A percentile compares a stretch with the other conserved stretches of the same genome.
Conservation (phyloP, 139 green algal genomes). For the Coelastrella sp. region DNA sequence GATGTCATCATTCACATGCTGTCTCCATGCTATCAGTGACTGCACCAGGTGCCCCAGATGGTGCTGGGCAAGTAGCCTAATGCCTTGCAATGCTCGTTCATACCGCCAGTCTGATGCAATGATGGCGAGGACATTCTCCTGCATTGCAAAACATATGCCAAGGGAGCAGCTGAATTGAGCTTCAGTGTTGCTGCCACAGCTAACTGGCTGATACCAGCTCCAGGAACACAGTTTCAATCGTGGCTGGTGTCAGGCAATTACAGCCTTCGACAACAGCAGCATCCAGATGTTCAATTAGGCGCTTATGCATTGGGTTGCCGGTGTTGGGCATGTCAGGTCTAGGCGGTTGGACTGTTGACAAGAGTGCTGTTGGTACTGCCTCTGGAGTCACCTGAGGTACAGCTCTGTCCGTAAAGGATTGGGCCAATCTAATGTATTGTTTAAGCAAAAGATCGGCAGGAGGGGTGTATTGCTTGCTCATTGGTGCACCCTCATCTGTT, state of each 20-base stretch:
- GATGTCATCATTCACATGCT: constrained; percentile 46
- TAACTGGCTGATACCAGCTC: no score
- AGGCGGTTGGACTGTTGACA: background rate
- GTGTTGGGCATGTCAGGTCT: background rate
- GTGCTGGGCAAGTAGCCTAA: constrained; percentile 57
- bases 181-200: no score
- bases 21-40: constrained; percentile 40
- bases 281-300: no score
- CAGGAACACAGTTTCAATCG: no score
- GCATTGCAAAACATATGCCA: background rate
- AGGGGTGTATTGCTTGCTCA: constrained; percentile 14
- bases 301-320: background rate
- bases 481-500: background rate
- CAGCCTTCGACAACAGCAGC: background rate
- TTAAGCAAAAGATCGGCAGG: constrained; percentile 51
- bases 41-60: constrained; percentile 48
- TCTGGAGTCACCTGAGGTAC: constrained; percentile 11
- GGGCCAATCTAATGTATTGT: constrained; percentile 47
- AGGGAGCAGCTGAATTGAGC: no score
- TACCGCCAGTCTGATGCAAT: constrained; percentile 45
- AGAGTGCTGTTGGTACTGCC: background rate
- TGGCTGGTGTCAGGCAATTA: background rate
- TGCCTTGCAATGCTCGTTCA: constrained; percentile 48
- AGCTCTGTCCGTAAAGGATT: constrained; percentile 44
- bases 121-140: constrained; percentile 32